phyloP scores from a whole-genome alignment of 2,329 filamentous ascomycete genomes.

The Monosporascus sp. region DNA sequence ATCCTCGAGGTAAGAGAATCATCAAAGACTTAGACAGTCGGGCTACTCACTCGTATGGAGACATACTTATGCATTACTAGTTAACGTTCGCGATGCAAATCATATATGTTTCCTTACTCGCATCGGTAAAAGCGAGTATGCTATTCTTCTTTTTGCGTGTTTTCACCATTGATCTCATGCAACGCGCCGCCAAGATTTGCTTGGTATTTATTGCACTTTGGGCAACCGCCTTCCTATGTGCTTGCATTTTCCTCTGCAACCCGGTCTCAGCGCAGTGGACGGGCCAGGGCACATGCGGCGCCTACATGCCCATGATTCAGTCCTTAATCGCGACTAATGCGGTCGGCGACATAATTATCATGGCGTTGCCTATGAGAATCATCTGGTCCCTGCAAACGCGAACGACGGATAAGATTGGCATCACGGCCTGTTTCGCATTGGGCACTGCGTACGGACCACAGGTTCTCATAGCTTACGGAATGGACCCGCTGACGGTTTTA shows the following conservation, averaged over 20 bases:
- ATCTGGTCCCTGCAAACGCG: conserved; percentile 33
- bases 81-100: conserved; percentile 13
- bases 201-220: conserved; percentile 20
- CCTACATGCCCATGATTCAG: conserved; percentile 30
- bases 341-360: conserved; percentile 31
- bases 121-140: conserved; percentile 14
- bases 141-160: conserved; percentile 14
- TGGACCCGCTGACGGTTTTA: conserved; percentile 3
- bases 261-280: conserved; percentile 19
- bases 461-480: neutral
- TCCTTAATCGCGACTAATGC: conserved; percentile 32
- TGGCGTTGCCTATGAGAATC: conserved; percentile 30
- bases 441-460: conserved; percentile 27
- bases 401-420: conserved; percentile 29
- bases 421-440: conserved; percentile 30
- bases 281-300: conserved; percentile 22
- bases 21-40: neutral
- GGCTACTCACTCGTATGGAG: too few relatives aligned
- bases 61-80: neutral
- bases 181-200: conserved; percentile 15
- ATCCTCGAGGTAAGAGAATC: conserved; percentile 9
- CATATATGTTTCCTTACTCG: conserved; percentile 13
- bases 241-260: conserved; percentile 25
- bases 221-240: conserved; percentile 18
- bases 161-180: conserved; percentile 11